Percentiles rank a stretch among this genome's conserved stretches.
phyloP scores from a whole-genome alignment of 2,329 filamentous ascomycete species.

The Corniculantispora saksenae region DNA sequence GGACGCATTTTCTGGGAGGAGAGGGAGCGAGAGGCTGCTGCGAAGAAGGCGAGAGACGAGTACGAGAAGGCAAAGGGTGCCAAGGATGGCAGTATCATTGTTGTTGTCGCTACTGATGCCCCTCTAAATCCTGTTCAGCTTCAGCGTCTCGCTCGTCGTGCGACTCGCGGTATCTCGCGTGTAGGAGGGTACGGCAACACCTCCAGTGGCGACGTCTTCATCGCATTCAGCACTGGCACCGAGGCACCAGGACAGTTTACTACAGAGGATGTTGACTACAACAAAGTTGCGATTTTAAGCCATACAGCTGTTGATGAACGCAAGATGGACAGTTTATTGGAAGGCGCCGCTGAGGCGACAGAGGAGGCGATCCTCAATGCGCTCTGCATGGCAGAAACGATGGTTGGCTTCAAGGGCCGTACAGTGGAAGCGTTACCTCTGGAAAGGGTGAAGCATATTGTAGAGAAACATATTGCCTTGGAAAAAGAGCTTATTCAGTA shows the following conservation, averaged over 20 bases:
- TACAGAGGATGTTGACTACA: conserved; percentile 39
- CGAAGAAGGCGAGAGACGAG: conserved; percentile 23
- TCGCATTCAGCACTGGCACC: conserved; percentile 62
- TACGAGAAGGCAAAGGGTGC: conserved; percentile 43
- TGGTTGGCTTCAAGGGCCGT: conserved; percentile 49
- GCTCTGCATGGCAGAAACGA: conserved; percentile 57
- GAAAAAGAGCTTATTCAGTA: conserved; percentile 28
- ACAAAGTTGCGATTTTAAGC: conserved; percentile 34
- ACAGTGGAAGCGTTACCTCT: conserved; percentile 49
- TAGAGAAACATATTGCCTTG: conserved; percentile 34
- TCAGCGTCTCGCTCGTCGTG: conserved; percentile 55
- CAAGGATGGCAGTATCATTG: conserved; percentile 62
- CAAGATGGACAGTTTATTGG: conserved; percentile 59
- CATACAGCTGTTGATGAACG: conserved; percentile 54
- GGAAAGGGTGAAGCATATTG: conserved; percentile 43
- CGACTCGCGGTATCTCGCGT: conserved; percentile 56
- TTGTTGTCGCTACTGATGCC: conserved; percentile 60
- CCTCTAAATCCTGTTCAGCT: conserved; percentile 58
- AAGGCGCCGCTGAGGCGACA: conserved; percentile 58
- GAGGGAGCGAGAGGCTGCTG: not conserved
- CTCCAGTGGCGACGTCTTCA: conserved; percentile 61
- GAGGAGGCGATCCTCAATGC: conserved; percentile 65
- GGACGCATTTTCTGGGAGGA: conserved; percentile 49
- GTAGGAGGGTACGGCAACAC: conserved; percentile 61
- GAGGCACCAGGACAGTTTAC: conserved; percentile 38